Base-by-base conservation (phyloP, 164 flowering plant genomes). In the Taxillus chinensis region DNA sequence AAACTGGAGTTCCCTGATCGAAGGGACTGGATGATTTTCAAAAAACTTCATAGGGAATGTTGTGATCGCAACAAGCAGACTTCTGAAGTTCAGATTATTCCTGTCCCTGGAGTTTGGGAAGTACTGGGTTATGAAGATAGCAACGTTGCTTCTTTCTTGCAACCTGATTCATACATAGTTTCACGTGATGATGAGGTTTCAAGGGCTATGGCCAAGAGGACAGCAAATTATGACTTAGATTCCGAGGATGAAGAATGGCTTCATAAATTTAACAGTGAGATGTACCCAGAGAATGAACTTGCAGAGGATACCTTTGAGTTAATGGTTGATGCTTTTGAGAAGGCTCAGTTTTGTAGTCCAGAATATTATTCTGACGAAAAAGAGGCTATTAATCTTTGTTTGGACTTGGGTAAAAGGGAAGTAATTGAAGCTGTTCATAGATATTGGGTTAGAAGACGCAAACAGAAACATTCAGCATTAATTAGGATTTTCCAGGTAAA, bases 181-280 rank as follows among this genome's bases (percentile, higher is more conserved):
- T 39, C 68, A 45, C 62, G 61, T 39, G 74, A 67, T 63, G 85
- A 85, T 79, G 98, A 93, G 73, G 70, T 88, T 37, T 68, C 80
- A 8, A 83, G 92, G 68, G 87, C 90, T 8, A 62, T 90, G 73
- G 68, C 59, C 27, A 83, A 68, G 73, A 80, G 70, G 62, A 70
- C 68, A 43, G 74, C 86, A 17, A 79, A 54, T 62, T 93, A 93
- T 76, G 98, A 93, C 58, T 73, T 85, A 76, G 95, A 90, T 67
- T 82, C 89, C 58, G 98, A 76, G 16, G 98, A 93, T 74, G 98
- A 88, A 62, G 81, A 74, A 41, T 90, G 89, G 88, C 78, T 93
- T 8, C 70, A 67, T 16, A 74, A 71, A 62, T 73, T 83, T 61
- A 90, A 88, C 70, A 39, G 17, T 53, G 78, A 67, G 45, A 41